Base-by-base conservation (phyloP, 306 rosid species). In the Prunus mongolica region DNA sequence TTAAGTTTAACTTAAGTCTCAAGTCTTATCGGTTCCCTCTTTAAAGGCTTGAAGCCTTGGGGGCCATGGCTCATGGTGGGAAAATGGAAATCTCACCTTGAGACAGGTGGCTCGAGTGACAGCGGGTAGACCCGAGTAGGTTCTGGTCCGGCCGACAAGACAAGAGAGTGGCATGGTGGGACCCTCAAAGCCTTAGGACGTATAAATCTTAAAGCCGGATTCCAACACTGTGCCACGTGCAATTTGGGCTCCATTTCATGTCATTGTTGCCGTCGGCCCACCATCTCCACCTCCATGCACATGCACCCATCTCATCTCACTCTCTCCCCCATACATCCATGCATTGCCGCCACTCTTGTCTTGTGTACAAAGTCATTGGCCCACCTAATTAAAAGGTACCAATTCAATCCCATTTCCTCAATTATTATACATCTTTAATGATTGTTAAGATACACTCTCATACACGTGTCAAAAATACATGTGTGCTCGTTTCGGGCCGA, bases 201-300 rank as follows among this genome's bases (percentile, higher is more conserved):
- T 38, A 15, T 25, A 28, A 18, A 6, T n/a, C 10, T 1, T 13
- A 2, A 30, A 28, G 67, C 12, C 8, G 41, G 12, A 14, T 27
- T 41, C 19, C 28, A 19, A 2, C 3, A 69, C 74, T 25, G 52
- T 46, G 78, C 55, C 81, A 76, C 75, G 67, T 71, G 70, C 44
- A 51, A 0, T 0, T 20, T 6, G 60, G 76, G 49, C 45, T 65
- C 54, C 28, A 24, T n/a, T 55, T 51, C 64, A 11, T 56, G 76
- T 57, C 69, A 19, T 65, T 54, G 45, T 12, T 38, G 74, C 11
- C 14, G 63, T 22, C 14, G 63, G 7, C 30, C 15, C 63, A 57
- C 63, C 62, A 7, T 24, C 28, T 24, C 28, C 19, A 25, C 38
- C 65, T 4, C 14, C 4, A 22, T 24, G 61, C 13, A 50, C 55